Base-by-base conservation (phyloP, 306 rosid species). In the Prunus kanzakura region DNA sequence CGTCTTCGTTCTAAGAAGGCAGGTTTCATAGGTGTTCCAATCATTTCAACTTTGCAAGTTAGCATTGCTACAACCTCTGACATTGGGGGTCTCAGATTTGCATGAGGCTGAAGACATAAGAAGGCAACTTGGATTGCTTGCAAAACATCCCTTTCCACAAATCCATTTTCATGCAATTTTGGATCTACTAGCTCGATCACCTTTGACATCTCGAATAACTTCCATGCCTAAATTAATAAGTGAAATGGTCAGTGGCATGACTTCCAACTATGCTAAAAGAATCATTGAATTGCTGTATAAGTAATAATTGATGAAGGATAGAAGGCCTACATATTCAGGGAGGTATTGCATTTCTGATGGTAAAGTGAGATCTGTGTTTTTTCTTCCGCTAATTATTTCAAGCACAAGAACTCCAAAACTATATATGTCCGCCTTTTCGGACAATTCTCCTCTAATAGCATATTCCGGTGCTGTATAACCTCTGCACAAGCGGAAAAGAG, bases 381-480 rank as follows among this genome's bases (percentile, higher is more conserved):
- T 90, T 67, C 98, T 90, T 78, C 88, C 80, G 58, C 95, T 78
- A 25, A 92, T 89, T 43, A 90, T 92, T 85, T 91, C 98, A 56
- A 94, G 97, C 77, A 90, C 86, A 49, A 94, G 93, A 83, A 94
- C 98, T 80, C 97, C 97, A 85, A 91, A 91, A 80, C 97, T 90
- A 76, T 94, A 94, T 55, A 92, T 88, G 77, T 94, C 97, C 56
- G 96, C 97, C 81, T 92, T 92, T 80, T 88, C 98, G 1, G 98
- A 90, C 49, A 94, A 19, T 76, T 94, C 97, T 80, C 97, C 96
- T 78, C 89, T 87, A 38, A 89, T 86, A n/a, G 96, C 98, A 80
- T 94, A 94, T 83, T 94, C 97, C 2, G 98, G 96, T 75, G 97
- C 98, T 11, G 95, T 84, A 76, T 94, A 94, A 52, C 97, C 98